Percentiles rank a stretch among this genome's conserved stretches.
Conservation (phyloP, 805 yeast genomes). For the Ogataea henricii region DNA sequence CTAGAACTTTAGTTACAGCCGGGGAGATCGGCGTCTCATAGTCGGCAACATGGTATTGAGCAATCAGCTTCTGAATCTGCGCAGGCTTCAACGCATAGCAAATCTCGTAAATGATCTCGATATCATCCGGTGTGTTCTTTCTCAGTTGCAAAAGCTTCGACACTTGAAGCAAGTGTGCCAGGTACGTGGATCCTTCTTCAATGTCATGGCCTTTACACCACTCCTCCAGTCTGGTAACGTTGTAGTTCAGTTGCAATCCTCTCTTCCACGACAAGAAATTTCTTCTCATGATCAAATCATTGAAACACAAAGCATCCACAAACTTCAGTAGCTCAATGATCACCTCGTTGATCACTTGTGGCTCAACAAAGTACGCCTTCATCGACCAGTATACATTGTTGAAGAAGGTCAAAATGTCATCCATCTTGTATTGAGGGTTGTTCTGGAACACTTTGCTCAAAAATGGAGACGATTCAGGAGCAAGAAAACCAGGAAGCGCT, state of each 20-base stretch:
- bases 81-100: slow-evolving; percentile 92
- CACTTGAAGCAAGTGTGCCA: slow-evolving; percentile 87
- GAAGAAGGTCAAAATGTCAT: slow-evolving; percentile 86
- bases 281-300: slow-evolving; percentile 92
- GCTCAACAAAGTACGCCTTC: slow-evolving; percentile 87
- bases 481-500: slow-evolving; percentile 93
- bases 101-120: slow-evolving; percentile 88
- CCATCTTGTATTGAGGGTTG: slow-evolving; percentile 82
- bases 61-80: slow-evolving; percentile 90
- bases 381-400: slow-evolving; percentile 90
- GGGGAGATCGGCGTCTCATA: slow-evolving; percentile 91
- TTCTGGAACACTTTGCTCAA: slow-evolving; percentile 79
- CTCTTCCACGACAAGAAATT: slow-evolving; percentile 96
- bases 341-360: slow-evolving; percentile 80
- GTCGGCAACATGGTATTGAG: slow-evolving; percentile 89
- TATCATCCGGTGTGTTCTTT: slow-evolving; percentile 86
- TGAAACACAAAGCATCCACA: slow-evolving; percentile 92
- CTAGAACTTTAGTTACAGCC: slow-evolving; percentile 76
- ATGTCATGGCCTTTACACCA: slow-evolving; percentile 97
- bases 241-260: slow-evolving; percentile 93
- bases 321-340: slow-evolving; percentile 79
- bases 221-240: slow-evolving; percentile 94
- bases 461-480: slow-evolving; percentile 79
- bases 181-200: slow-evolving; percentile 80
- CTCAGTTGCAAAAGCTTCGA: slow-evolving; percentile 90